These are phyloP conservation scores for Diacronema lutheri DNA, from an alignment of 78 protist species.

Conservation along the genomic window DNA sequence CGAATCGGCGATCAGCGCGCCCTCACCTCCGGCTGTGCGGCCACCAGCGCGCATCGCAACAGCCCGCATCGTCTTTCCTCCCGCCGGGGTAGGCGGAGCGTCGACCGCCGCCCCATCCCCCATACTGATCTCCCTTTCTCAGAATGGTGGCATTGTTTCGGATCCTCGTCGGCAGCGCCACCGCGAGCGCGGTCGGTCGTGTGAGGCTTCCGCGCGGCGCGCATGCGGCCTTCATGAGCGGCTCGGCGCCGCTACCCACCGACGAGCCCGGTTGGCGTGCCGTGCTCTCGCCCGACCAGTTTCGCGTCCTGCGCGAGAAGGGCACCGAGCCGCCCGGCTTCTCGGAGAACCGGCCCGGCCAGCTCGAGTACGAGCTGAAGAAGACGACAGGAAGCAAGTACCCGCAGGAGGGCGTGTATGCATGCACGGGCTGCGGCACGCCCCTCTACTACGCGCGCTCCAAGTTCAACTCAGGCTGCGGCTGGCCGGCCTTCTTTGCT, in stretches of 20 bases:
- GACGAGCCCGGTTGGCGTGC: not conserved
- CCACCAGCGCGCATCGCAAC: too few relatives aligned
- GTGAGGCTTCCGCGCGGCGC: too few relatives aligned
- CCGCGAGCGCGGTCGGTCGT: too few relatives aligned
- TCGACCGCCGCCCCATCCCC: too few relatives aligned
- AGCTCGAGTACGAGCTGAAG: not conserved
- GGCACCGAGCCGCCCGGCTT: slow-evolving; percentile 1
- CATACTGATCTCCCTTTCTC: too few relatives aligned
- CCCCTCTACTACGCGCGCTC: not conserved
- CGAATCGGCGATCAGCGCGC: too few relatives aligned
- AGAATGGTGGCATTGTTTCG: too few relatives aligned
- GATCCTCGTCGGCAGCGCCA: too few relatives aligned
- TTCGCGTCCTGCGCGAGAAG: not conserved
- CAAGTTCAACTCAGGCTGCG: not conserved
- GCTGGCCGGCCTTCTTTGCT: not conserved
- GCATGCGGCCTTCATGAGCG: too few relatives aligned
- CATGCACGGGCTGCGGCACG: not conserved
- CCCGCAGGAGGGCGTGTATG: not conserved
- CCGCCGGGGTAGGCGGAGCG: too few relatives aligned
- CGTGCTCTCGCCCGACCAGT: not conserved
- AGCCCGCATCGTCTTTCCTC: too few relatives aligned
- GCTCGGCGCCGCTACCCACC: not conserved
- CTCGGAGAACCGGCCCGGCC: not conserved
- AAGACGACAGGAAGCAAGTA: not conserved
- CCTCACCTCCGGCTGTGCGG: too few relatives aligned